Conservation (phyloP, 768 basidiomycete genomes). For the Tulasnella sp. region DNA sequence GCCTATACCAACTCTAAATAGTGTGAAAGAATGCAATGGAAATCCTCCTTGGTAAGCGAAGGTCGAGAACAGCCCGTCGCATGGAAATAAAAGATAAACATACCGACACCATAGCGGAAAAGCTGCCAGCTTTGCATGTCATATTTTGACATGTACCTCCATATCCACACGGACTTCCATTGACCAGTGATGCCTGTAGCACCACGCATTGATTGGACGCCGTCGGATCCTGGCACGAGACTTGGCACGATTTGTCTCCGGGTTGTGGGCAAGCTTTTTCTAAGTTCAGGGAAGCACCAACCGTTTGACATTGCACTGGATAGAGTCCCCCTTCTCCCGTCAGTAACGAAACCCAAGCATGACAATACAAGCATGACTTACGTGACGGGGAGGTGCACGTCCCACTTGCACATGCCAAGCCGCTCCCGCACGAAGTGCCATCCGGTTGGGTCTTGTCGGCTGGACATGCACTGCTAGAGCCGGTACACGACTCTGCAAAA, state of each 20-base stretch:
- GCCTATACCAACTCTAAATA: constrained; percentile 54
- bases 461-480: constrained; percentile 62
- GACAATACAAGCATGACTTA: constrained; percentile 29
- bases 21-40: too few species aligned
- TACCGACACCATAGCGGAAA: constrained; percentile 53
- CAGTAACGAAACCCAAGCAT: background rate
- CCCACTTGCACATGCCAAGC: constrained; percentile 65
- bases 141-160: constrained; percentile 58
- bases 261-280: constrained; percentile 52
- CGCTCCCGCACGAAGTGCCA: constrained; percentile 55
- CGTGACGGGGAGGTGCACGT: constrained; percentile 61
- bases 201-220: constrained; percentile 50
- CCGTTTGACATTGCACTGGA: constrained; percentile 61
- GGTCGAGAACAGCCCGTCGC: too few species aligned
- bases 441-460: constrained; percentile 49
- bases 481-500: constrained; percentile 60
- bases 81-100: background rate
- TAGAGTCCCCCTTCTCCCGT: constrained; percentile 1
- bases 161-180: constrained; percentile 77
- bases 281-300: constrained; percentile 62
- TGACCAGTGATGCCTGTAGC: constrained; percentile 57
- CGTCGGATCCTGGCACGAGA: constrained; percentile 68
- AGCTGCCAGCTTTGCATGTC: constrained; percentile 47
- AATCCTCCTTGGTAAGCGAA: too few species aligned
- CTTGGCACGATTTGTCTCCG: constrained; percentile 57